Evolutionary conservation across 2,329 filamentous ascomycete genomes (phyloP).

Genomic region (Stachybotrys echinatus): DNA sequence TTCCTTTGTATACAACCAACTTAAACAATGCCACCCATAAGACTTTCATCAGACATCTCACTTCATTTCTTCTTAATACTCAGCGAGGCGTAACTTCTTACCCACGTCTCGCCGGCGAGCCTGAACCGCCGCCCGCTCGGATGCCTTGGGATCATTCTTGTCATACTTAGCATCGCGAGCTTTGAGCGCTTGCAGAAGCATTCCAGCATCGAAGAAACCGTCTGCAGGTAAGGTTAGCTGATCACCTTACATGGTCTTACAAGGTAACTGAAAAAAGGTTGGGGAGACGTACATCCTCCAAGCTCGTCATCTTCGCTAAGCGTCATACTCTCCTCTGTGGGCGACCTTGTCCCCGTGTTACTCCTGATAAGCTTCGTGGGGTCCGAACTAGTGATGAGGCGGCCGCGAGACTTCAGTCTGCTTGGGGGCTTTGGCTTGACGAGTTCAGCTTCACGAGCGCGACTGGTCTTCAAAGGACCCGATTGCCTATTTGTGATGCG

Average conservation of each 20-base stretch:
- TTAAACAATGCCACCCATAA: no score
- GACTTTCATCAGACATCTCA: no score
- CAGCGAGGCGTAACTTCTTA: conserved; percentile 65
- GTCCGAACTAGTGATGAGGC: conserved; percentile 60
- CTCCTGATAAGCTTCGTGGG: conserved; percentile 33
- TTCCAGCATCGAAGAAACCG: conserved; percentile 95
- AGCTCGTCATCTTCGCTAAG: conserved; percentile 83
- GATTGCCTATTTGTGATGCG: conserved; percentile 56
- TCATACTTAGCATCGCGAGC: conserved; percentile 55
- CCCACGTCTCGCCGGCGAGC: conserved; percentile 63
- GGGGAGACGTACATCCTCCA: conserved; percentile 81
- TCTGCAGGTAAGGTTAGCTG: conserved; percentile 50
- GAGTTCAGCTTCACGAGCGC: conserved; percentile 49
- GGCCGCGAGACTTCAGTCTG: conserved; percentile 65
- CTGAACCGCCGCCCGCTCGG: conserved; percentile 54
- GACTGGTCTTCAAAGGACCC: conserved; percentile 35
- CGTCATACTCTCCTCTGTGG: conserved; percentile 63
- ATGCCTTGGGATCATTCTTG: conserved; percentile 44
- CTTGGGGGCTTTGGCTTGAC: conserved; percentile 29
- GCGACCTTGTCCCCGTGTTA: conserved; percentile 48
- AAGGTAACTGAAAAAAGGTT: background rate
- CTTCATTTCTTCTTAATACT: no score
- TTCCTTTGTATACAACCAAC: no score
- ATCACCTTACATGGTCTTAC: no score
- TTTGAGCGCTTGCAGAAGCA: conserved; percentile 85